Conservation (phyloP, 192 early-diverging fungal species). For the Gryganskiella cystojenkinii region DNA sequence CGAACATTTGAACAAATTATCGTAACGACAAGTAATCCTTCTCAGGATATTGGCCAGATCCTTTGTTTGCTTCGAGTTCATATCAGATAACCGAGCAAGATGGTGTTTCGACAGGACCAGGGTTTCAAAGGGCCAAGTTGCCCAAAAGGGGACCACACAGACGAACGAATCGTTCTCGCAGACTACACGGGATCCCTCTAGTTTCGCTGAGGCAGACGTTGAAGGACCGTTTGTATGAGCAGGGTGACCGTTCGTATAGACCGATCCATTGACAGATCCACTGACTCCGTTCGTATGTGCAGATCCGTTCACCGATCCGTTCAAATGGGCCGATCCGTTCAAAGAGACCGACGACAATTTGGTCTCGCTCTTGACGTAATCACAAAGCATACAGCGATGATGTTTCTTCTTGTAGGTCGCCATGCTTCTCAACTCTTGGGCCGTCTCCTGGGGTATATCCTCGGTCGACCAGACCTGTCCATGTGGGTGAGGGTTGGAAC, state of each 20-base stretch:
- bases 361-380: conserved; percentile 76
- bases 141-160: conserved; percentile 95
- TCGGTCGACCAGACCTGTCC: conserved; percentile 94
- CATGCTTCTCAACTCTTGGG: conserved; percentile 76
- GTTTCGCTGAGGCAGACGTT: not conserved
- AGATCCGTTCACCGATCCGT: too few relatives aligned
- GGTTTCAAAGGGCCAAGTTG: conserved; percentile 96
- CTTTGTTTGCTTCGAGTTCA: conserved; percentile 59
- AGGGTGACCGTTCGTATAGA: too few relatives aligned
- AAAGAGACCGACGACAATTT: not conserved
- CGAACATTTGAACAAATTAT: conserved; percentile 89
- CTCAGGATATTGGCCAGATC: conserved; percentile 84
- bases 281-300: not conserved
- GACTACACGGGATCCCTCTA: conserved; percentile 73
- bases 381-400: conserved; percentile 81
- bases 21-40: conserved; percentile 86
- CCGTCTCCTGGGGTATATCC: conserved; percentile 83
- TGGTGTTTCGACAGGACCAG: conserved; percentile 83
- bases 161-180: conserved; percentile 85
- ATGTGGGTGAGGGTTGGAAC: conserved; percentile 97
- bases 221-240: not conserved
- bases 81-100: conserved; percentile 61
- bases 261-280: not conserved
- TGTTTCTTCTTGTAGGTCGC: conserved; percentile 64
- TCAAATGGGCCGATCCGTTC: too few relatives aligned